Evolutionary conservation across 2,329 filamentous ascomycete genomes (phyloP), one percentile per base, ranked within the genome.

Genomic region (Apiospora sp.): DNA sequence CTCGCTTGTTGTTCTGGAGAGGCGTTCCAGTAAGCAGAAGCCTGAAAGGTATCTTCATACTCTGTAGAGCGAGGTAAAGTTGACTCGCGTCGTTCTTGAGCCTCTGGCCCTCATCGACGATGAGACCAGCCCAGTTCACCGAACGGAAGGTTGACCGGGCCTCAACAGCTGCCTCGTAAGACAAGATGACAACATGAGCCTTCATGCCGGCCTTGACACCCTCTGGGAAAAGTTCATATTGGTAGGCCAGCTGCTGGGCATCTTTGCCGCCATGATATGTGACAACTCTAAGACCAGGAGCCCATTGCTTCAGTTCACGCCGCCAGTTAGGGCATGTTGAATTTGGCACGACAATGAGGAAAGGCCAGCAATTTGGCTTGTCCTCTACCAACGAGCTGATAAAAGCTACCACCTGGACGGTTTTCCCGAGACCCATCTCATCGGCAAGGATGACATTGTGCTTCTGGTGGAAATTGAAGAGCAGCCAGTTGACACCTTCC

Each of bases 391-490:
- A 83, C 0, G 92, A 91, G 1, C 93, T 91, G 73, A 98, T 88
- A 74, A 98, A 89, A 3, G 92, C 90, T 73, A 98, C 93, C 70
- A 98, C 91, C 80, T 99, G 96, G 44, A 99, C 94, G 0, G 96
- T 99, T 85, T 99, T 99, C 44, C 96, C 96, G 1, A 99, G 89
- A 54, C 96, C 96, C 96, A 99, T 99, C 80, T 99, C 96, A 79
- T 99, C 96, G 0, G 96, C 96, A 8, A 98, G 88, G 73, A 98
- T 96, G 41, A 95, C 93, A 78, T 96, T 98, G 79, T 93, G 92
- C 76, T 92, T 88, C 69, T 89, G 87, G 78, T 95, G 93, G 86
- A 94, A 98, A 79, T 96, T 96, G 81, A 93, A 95, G 73, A 98
- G 92, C 2, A 99, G 89, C 95, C 96, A 99, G 78, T 98, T 98